Percentiles rank a stretch among this genome's conserved stretches.
Conservation (phyloP, 768 basidiomycete genomes). For the Naematelia encephala region DNA sequence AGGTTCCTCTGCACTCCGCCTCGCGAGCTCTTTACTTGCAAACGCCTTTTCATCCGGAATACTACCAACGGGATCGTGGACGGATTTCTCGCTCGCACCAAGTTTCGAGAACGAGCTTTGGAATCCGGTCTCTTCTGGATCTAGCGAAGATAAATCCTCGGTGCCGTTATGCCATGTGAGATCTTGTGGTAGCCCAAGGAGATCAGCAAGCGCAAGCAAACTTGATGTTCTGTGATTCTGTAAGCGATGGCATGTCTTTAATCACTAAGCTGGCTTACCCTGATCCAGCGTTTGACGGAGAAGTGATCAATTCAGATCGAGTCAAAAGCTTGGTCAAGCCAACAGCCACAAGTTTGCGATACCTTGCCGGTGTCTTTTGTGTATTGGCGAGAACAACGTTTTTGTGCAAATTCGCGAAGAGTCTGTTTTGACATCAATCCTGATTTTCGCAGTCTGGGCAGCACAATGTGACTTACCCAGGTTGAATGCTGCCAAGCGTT, state of each 20-base stretch:
- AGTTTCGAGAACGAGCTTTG: slow-evolving; percentile 91
- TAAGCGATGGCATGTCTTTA: background rate
- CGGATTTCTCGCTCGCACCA: slow-evolving; percentile 68
- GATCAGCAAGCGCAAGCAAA: slow-evolving; percentile 67
- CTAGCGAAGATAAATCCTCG: slow-evolving; percentile 68
- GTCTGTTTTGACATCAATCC: slow-evolving; percentile 52
- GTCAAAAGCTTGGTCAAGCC: slow-evolving; percentile 77
- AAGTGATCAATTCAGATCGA: slow-evolving; percentile 66
- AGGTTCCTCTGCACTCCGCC: slow-evolving; percentile 32
- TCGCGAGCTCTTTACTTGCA: slow-evolving; percentile 34
- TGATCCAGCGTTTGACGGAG: slow-evolving; percentile 60
- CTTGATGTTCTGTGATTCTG: slow-evolving; percentile 60
- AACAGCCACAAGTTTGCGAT: slow-evolving; percentile 77
- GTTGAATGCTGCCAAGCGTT: slow-evolving; percentile 78
- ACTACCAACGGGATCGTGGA: slow-evolving; percentile 59
- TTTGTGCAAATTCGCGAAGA: slow-evolving; percentile 75
- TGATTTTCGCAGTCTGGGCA: background rate
- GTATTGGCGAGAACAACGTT: slow-evolving; percentile 77
- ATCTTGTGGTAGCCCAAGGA: slow-evolving; percentile 75
- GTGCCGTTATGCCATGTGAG: slow-evolving; percentile 50
- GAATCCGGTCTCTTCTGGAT: slow-evolving; percentile 90
- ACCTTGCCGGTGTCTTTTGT: slow-evolving; percentile 73
- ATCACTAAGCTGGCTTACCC: too few relatives aligned
- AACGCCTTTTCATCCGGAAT: slow-evolving; percentile 49
- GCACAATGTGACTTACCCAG: slow-evolving; percentile 59